Base-by-base conservation (phyloP, 768 basidiomycete genomes). In the Boletus patriciae region DNA sequence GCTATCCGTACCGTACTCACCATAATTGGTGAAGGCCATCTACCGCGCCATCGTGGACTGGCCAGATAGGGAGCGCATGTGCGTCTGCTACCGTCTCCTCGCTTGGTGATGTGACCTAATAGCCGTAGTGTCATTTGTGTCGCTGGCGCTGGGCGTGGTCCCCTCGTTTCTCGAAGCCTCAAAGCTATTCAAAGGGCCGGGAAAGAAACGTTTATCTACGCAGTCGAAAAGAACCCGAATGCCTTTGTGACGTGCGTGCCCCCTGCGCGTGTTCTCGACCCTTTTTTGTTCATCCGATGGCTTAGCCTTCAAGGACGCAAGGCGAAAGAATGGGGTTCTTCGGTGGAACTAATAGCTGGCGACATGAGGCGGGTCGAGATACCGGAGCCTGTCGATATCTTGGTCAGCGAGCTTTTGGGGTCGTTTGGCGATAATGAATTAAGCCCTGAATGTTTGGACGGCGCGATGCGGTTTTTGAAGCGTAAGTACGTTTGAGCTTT, bases 361-460 rank as follows among this genome's bases (percentile, higher is more conserved):
- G 97, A 99, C 72, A 98, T 99, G 97, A 81, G 97, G 16, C 76
- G 77, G 27, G 76, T 97, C 43, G 79, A 86, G 10, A 73, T 96
- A 1, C 94, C 96, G 6, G 92, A 97, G 64, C 80, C 83, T 62
- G 94, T 85, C 29, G 97, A 98, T 71, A 92, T 99, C 59, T 77
- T 99, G 55, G 88, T 99, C 66, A 96, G 91, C 75, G 97, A 99
- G 72, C 82, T 99, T 21, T 74, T 99, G 64, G 97, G 97, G 4
- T 95, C 93, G 5, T 98, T 99, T 75, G 97, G 96, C 2, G 97
- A 99, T 73, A 99, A 99, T 58, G 97, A 99, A 71, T 83, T 98
- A 46, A 95, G 94, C 68, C 97, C 97, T 0, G 97, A 99, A 72
- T 99, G 97, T 73, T 77, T 99, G 36, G 97, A 99, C 69, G 97